Conservation (phyloP, 495 filamentous ascomycete genomes). For the Penicillium pancosmium region DNA sequence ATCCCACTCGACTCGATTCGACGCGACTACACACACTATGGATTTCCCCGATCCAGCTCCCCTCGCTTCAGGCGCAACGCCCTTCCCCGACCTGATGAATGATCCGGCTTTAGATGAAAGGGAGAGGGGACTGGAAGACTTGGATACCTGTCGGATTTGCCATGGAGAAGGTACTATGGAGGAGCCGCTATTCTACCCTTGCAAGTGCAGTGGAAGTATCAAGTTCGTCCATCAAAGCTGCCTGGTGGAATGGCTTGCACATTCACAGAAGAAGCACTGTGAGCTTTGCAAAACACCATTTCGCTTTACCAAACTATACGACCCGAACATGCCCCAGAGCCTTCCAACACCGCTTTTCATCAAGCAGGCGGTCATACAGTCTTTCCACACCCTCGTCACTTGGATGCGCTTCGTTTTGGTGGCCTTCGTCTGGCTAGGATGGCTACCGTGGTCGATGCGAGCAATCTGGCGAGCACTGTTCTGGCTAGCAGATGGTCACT, state of each 20-base stretch:
- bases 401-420: conserved; percentile 81
- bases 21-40: conserved; percentile 29
- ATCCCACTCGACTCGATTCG: conserved; percentile 18
- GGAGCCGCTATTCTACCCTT: conserved; percentile 94
- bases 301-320: conserved; percentile 96
- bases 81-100: conserved; percentile 66
- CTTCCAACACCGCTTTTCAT: conserved; percentile 81
- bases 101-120: conserved; percentile 57
- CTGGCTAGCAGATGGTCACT: conserved; percentile 93
- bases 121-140: conserved; percentile 47
- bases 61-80: conserved; percentile 21
- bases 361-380: conserved; percentile 71
- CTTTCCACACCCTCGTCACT: conserved; percentile 66
- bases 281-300: conserved; percentile 99
- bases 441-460: conserved; percentile 88
- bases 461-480: conserved; percentile 90
- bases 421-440: conserved; percentile 81
- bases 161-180: conserved; percentile 81
- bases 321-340: conserved; percentile 83
- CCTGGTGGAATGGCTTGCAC: conserved; percentile 95
- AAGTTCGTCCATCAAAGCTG: conserved; percentile 98
- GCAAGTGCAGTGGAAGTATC: conserved; percentile 98
- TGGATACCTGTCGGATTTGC: conserved; percentile 94
- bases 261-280: conserved; percentile 98
- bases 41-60: conserved; percentile 24